A percentile compares a stretch with the other conserved stretches of the same genome.
These are phyloP conservation scores for Amoebophrya sp. DNA, from an alignment of 169 alveolate genomes.

Conservation along the genomic window DNA sequence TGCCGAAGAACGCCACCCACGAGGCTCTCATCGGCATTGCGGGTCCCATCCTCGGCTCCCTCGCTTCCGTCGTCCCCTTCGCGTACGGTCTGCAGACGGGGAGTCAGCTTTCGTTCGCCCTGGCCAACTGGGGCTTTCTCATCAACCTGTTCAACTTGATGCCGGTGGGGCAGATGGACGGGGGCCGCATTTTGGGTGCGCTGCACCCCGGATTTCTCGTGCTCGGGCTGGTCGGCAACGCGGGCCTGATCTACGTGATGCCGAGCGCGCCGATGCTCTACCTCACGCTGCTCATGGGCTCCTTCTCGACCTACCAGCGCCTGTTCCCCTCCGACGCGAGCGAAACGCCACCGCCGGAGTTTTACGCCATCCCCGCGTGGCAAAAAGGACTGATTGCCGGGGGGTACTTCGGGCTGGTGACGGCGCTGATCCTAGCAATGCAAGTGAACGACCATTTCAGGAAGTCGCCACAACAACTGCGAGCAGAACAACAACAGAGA, in stretches of 20 bases:
- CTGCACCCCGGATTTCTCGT: background rate
- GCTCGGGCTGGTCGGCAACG: background rate
- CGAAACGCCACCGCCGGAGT: constrained; percentile 2
- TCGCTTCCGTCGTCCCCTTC: background rate
- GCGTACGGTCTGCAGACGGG: background rate
- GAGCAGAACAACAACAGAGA: background rate
- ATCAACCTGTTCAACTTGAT: constrained; percentile 12
- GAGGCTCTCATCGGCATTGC: constrained; percentile 14
- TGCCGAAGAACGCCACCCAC: constrained; percentile 7
- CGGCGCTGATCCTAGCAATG: background rate
- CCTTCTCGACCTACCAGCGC: constrained; percentile 9
- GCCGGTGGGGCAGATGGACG: constrained; percentile 14
- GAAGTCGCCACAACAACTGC: constrained; percentile 9
- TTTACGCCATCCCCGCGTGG: background rate
- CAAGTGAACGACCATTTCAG: constrained; percentile 4
- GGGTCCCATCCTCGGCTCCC: constrained; percentile 17
- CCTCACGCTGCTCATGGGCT: background rate
- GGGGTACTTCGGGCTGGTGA: constrained; percentile 15
- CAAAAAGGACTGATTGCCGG: background rate
- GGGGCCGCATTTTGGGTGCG: constrained; percentile 5
- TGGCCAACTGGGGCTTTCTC: constrained; percentile 7
- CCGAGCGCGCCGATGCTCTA: constrained; percentile 9
- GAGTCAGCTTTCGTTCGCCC: constrained; percentile 9
- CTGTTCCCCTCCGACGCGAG: background rate
- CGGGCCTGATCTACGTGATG: background rate